Conservation (phyloP, 2,329 filamentous ascomycete genomes). For the Pyricularia grisea region DNA sequence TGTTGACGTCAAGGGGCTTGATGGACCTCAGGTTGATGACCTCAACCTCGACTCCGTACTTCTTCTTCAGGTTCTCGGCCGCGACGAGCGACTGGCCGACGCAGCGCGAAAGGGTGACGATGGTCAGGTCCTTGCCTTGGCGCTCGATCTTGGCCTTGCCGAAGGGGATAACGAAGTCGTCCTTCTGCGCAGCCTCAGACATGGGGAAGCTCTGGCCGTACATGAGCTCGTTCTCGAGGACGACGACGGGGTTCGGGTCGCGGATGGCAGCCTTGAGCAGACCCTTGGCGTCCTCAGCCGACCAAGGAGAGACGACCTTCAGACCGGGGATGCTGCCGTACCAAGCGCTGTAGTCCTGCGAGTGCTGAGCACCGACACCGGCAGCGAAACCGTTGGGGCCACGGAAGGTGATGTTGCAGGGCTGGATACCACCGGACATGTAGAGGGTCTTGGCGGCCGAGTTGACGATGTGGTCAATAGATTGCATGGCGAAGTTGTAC, state of each 20-base stretch:
- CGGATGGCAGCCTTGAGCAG: constrained; percentile 95
- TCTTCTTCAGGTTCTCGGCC: constrained; percentile 86
- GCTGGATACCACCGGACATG: constrained; percentile 99
- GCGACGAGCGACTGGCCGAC: constrained; percentile 86
- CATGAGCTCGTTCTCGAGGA: constrained; percentile 81
- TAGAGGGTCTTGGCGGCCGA: constrained; percentile 98
- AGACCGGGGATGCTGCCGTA: constrained; percentile 96
- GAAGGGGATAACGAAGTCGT: constrained; percentile 94
- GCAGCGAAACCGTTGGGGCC: constrained; percentile 96
- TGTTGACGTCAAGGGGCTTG: constrained; percentile 92
- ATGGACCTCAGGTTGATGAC: constrained; percentile 97
- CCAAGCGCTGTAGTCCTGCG: constrained; percentile 97
- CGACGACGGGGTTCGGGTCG: constrained; percentile 93
- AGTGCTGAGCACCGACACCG: constrained; percentile 95
- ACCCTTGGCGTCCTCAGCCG: constrained; percentile 95
- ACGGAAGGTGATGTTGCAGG: constrained; percentile 99
- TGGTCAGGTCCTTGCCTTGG: constrained; percentile 87
- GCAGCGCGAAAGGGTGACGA: constrained; percentile 89
- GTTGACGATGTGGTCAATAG: constrained; percentile 99
- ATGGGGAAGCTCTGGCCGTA: constrained; percentile 95
- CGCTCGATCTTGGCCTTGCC: constrained; percentile 99
- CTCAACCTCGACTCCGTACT: constrained; percentile 91
- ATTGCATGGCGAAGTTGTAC: constrained; percentile 99
- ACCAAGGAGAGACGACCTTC: constrained; percentile 96
- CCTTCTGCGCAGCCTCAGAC: constrained; percentile 91